Conservation (phyloP, 1,284 basidiomycete genomes). For the Rhodofomes roseus region DNA sequence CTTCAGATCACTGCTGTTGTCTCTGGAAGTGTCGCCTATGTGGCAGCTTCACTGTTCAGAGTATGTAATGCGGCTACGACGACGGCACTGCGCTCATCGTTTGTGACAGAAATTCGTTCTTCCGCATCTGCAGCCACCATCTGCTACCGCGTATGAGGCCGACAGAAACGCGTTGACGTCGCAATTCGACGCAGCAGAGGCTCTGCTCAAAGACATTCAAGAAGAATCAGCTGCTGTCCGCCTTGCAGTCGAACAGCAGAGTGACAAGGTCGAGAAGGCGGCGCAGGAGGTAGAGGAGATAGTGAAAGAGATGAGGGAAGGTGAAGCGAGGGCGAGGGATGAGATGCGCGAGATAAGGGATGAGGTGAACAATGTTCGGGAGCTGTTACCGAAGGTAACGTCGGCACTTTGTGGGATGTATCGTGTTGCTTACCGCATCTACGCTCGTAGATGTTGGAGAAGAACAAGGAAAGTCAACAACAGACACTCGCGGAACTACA, state of each 20-base stretch:
- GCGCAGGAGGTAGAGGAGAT: conserved; percentile 79
- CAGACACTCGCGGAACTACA: conserved; percentile 84
- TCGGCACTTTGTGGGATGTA: neutral
- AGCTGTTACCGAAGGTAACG: conserved; percentile 84
- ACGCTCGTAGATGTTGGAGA: conserved; percentile 80
- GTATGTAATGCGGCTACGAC: conserved; percentile 39
- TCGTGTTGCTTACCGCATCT: neutral
- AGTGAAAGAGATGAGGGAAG: conserved; percentile 74
- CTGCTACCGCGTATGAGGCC: conserved; percentile 84
- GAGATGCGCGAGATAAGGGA: conserved; percentile 92
- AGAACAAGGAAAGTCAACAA: conserved; percentile 81
- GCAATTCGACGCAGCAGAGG: conserved; percentile 93
- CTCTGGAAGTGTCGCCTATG: conserved; percentile 87
- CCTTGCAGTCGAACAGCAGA: conserved; percentile 79
- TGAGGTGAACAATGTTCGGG: conserved; percentile 87
- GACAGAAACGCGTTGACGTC: conserved; percentile 83
- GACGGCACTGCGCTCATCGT: neutral
- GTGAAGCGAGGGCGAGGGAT: conserved; percentile 77
- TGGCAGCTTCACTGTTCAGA: conserved; percentile 81
- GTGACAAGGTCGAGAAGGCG: conserved; percentile 72
- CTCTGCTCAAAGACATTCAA: conserved; percentile 80
- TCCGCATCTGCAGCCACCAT: conserved; percentile 90
- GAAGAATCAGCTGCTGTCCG: conserved; percentile 72
- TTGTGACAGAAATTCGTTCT: conserved; percentile 79
- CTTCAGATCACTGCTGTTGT: conserved; percentile 89